Evolutionary conservation across 768 basidiomycete genomes (phyloP).

Genomic region (Hydnum rufescens): DNA sequence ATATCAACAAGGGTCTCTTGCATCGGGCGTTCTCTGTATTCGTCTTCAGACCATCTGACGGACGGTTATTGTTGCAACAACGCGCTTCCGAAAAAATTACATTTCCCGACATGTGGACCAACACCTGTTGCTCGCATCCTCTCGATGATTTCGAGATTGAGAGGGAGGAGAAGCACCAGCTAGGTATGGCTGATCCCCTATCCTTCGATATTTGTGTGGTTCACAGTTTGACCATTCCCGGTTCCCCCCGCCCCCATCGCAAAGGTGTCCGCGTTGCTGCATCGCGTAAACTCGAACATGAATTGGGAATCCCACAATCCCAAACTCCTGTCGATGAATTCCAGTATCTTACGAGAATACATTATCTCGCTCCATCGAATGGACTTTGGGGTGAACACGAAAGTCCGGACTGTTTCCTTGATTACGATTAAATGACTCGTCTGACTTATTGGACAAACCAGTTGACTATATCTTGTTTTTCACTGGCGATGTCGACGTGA

Average conservation of each 20-base stretch:
- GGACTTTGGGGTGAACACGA: constrained; percentile 98
- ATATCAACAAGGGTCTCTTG: constrained; percentile 80
- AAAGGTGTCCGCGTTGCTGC: constrained; percentile 78
- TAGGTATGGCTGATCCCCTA: constrained; percentile 16
- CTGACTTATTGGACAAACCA: constrained; percentile 16
- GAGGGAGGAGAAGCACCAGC: constrained; percentile 52
- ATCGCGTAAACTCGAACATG: constrained; percentile 86
- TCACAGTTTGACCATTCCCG: constrained; percentile 7
- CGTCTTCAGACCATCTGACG: constrained; percentile 85
- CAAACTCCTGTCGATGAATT: constrained; percentile 72
- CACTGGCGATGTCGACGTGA: constrained; percentile 69
- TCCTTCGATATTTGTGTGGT: background rate
- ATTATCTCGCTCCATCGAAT: constrained; percentile 86
- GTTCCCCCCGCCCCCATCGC: background rate
- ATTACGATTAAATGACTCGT: background rate
- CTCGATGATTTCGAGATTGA: constrained; percentile 79
- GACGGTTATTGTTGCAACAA: constrained; percentile 82
- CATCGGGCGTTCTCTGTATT: constrained; percentile 98
- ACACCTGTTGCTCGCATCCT: constrained; percentile 97
- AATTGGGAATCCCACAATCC: constrained; percentile 69
- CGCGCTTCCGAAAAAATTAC: constrained; percentile 98
- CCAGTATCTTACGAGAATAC: constrained; percentile 89
- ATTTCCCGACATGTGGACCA: constrained; percentile 99
- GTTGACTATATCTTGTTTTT: constrained; percentile 97
- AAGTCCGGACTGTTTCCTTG: constrained; percentile 29